phyloP scores from a whole-genome alignment of 306 rosid species.

The Vigna radiata region DNA sequence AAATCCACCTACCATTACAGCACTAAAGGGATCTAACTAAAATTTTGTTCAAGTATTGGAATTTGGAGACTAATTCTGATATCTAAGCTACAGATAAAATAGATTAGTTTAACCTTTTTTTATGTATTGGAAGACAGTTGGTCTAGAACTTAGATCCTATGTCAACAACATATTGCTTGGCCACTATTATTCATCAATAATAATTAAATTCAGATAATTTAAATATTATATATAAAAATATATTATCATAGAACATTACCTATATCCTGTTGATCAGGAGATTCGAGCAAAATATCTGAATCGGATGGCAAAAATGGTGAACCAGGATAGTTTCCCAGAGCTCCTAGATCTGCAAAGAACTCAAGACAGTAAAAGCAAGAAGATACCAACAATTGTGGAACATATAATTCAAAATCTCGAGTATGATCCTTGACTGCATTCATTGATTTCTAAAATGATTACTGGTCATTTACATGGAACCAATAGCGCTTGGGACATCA shows the following conservation, averaged over 20 bases:
- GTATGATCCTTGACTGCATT: slow-evolving; percentile 8
- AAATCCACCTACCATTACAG: not conserved
- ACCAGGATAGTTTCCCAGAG: slow-evolving; percentile 89
- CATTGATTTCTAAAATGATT: slow-evolving; percentile 12
- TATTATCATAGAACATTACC: slow-evolving; percentile 51
- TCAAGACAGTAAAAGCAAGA: slow-evolving; percentile 26
- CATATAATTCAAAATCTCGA: not conserved
- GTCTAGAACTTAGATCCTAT: not conserved
- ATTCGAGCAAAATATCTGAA: slow-evolving; percentile 90
- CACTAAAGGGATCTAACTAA: not conserved
- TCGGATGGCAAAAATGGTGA: slow-evolving; percentile 95
- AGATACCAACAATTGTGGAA: not conserved
- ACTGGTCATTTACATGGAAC: slow-evolving; percentile 29
- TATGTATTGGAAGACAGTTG: not conserved
- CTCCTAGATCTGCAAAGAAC: slow-evolving; percentile 85
- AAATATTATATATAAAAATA: no score
- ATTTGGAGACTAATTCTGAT: not conserved
- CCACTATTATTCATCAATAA: no score
- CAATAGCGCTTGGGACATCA: slow-evolving; percentile 4
- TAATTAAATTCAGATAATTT: no score
- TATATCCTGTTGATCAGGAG: slow-evolving; percentile 94
- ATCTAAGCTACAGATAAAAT: not conserved
- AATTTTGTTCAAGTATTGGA: not conserved
- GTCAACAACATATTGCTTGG: not conserved
- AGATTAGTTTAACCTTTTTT: not conserved